Percentiles rank a stretch among this genome's conserved stretches.
Conservation (phyloP, 306 rosid species). For the Inga laurina region DNA sequence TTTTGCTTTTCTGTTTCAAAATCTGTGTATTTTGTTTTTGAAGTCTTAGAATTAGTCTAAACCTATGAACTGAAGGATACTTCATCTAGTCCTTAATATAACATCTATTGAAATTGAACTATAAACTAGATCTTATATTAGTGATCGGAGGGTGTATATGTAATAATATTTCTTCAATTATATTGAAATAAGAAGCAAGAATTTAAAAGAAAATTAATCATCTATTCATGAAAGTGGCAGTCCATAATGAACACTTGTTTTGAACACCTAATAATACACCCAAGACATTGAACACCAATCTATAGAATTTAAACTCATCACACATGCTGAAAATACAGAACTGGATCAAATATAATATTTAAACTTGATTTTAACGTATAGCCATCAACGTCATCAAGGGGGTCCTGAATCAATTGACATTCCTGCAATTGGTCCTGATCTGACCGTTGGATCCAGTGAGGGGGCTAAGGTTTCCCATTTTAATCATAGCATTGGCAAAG, state of each 20-base stretch:
- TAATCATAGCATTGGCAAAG: slow-evolving; percentile 61
- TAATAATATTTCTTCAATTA: not conserved
- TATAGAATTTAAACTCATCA: not conserved
- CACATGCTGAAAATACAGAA: not conserved
- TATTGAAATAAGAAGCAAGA: not conserved
- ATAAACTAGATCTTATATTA: too few species aligned
- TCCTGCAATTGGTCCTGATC: slow-evolving; percentile 54
- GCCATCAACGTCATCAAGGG: not conserved
- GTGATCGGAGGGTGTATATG: not conserved
- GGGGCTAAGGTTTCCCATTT: slow-evolving; percentile 66
- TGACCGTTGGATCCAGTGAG: slow-evolving; percentile 62
- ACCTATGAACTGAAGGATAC: too few species aligned
- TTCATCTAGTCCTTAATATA: too few species aligned
- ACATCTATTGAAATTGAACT: too few species aligned
- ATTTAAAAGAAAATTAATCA: not conserved
- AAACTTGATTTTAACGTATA: not conserved
- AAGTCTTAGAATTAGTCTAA: too few species aligned
- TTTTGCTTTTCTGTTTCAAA: too few species aligned
- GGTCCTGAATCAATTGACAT: slow-evolving; percentile 42
- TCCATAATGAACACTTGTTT: not conserved
- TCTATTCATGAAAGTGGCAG: not conserved
- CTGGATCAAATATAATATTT: not conserved
- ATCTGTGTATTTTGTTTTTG: too few species aligned
- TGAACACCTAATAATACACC: not conserved
- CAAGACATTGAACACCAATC: not conserved